Evolutionary conservation across 169 alveolate genomes (phyloP).

Genomic region (Amoebophrya sp.): DNA sequence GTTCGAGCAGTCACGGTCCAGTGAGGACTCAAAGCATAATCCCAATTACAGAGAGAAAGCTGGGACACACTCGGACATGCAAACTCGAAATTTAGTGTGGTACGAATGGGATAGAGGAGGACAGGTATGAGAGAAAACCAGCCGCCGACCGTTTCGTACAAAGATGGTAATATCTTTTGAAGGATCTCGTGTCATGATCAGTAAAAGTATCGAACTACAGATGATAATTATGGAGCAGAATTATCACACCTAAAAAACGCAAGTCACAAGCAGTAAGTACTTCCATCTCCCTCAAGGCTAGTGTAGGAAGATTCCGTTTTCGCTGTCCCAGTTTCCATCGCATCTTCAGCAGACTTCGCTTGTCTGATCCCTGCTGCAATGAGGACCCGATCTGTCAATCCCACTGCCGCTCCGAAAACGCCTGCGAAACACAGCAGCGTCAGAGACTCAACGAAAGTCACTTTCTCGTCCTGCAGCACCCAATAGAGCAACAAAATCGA

Average conservation of each 20-base stretch:
- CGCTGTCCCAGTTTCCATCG: not conserved
- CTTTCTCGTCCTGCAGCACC: slow-evolving; percentile 34
- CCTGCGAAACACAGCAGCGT: not conserved
- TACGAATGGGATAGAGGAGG: not conserved
- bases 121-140: not conserved
- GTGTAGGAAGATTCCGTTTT: not conserved
- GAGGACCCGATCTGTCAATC: not conserved
- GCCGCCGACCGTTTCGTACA: not conserved
- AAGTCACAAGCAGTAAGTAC: too few species aligned
- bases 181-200: too few species aligned
- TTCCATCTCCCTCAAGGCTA: too few species aligned
- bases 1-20: not conserved
- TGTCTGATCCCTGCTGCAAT: not conserved
- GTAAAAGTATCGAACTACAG: not conserved
- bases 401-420: not conserved
- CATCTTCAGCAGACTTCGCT: too few species aligned
- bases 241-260: not conserved
- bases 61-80: not conserved
- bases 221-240: not conserved
- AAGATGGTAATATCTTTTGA: too few species aligned
- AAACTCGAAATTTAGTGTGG: not conserved
- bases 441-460: not conserved
- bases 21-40: not conserved
- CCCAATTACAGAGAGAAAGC: not conserved
- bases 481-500: slow-evolving; percentile 43